Percentiles rank a stretch among this genome's conserved stretches.
These are phyloP conservation scores for Cladosporium sp. DNA, from an alignment of 2,329 filamentous ascomycete genomes.

Conservation along the genomic window DNA sequence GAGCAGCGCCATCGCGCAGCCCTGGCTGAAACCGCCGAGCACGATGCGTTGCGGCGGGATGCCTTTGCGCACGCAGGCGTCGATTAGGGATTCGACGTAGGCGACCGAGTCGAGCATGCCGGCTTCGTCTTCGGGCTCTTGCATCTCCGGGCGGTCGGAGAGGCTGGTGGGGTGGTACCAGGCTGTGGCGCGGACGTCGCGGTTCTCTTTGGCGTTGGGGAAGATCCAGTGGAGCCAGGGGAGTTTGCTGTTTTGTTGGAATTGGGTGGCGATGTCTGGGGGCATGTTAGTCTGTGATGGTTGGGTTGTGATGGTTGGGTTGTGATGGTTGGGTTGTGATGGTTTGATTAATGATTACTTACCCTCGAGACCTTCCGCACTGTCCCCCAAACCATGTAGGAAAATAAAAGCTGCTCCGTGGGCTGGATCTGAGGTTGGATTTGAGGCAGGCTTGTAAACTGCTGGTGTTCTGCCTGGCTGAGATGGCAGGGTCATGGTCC, in stretches of 20 bases:
- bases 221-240: conserved; percentile 52
- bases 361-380: conserved; percentile 47
- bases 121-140: conserved; percentile 49
- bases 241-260: conserved; percentile 50
- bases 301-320: no score
- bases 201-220: conserved; percentile 51
- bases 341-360: conserved; percentile 25
- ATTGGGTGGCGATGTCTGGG: conserved; percentile 37
- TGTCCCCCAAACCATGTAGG: conserved; percentile 50
- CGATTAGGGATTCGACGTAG: conserved; percentile 46
- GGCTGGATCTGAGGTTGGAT: conserved; percentile 36
- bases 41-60: conserved; percentile 46
- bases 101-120: conserved; percentile 43
- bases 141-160: conserved; percentile 45
- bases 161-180: conserved; percentile 48
- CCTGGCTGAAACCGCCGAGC: conserved; percentile 52
- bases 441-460: conserved; percentile 40
- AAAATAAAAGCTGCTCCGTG: conserved; percentile 49
- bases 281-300: background rate
- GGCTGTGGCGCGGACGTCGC: conserved; percentile 47
- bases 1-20: conserved; percentile 48
- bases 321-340: no score
- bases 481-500: conserved; percentile 35
- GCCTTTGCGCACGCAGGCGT: conserved; percentile 43
- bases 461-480: conserved; percentile 33